phyloP scores from a whole-genome alignment of 306 rosid species.

The Lathyrus tuberosus region DNA sequence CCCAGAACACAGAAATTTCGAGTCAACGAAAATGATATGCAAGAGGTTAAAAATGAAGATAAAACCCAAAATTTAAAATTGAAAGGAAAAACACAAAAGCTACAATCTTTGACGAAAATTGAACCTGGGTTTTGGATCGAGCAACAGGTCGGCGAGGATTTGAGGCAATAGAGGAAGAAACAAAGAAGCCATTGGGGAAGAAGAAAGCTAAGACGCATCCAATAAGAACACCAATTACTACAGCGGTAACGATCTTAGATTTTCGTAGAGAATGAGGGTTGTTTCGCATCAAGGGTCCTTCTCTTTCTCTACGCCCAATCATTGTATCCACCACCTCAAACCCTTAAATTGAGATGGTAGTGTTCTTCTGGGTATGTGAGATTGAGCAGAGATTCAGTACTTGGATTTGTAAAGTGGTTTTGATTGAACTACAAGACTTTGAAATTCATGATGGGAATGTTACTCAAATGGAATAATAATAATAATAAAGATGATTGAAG shows the following conservation, averaged over 20 bases:
- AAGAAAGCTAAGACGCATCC: constrained; percentile 72
- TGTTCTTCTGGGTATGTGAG: not conserved
- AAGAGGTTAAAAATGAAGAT: not conserved
- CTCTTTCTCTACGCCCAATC: constrained; percentile 76
- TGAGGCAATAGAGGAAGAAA: constrained; percentile 34
- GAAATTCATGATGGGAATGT: not conserved
- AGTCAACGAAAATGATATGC: constrained; percentile 36
- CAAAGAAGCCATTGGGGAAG: constrained; percentile 66
- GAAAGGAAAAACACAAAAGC: not conserved
- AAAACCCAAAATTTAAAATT: constrained; percentile 17
- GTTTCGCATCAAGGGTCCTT: constrained; percentile 67
- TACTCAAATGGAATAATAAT: too few species aligned
- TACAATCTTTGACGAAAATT: constrained; percentile 9
- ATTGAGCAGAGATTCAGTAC: constrained; percentile 11
- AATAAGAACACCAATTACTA: constrained; percentile 64
- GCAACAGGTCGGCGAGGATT: constrained; percentile 40
- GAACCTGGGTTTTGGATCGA: constrained; percentile 67
- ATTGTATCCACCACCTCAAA: constrained; percentile 38
- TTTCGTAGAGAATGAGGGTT: constrained; percentile 47
- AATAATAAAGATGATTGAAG: not conserved
- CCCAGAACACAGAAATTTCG: not conserved
- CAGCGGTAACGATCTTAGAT: constrained; percentile 55
- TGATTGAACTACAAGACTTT: constrained; percentile 7
- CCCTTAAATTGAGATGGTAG: too few species aligned
- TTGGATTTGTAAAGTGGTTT: constrained; percentile 9